Evolutionary conservation across 169 alveolate genomes (phyloP).

Genomic region (Plasmodium coatneyi): DNA sequence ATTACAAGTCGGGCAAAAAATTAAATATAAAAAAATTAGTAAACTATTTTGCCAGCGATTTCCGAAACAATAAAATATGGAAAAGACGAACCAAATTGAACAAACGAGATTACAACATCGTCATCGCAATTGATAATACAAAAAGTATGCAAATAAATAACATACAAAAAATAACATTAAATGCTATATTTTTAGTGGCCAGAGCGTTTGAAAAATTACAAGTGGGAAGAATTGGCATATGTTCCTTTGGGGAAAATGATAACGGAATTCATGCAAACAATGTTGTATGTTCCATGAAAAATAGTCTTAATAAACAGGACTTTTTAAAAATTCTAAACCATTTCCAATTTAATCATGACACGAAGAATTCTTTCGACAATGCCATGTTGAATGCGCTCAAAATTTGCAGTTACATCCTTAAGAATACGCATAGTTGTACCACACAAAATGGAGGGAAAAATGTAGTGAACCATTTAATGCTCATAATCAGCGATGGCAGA

Average conservation of each 20-base stretch:
- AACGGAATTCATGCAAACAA: conserved; percentile 43
- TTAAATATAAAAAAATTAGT: conserved; percentile 96
- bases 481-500: conserved; percentile 98
- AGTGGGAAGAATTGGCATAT: conserved; percentile 89
- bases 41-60: conserved; percentile 98
- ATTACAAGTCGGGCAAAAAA: conserved; percentile 97
- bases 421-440: conserved; percentile 33
- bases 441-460: conserved; percentile 76
- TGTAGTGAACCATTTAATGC: conserved; percentile 86
- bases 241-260: conserved; percentile 84
- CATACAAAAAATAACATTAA: conserved; percentile 91
- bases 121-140: conserved; percentile 96
- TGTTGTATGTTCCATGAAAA: conserved; percentile 70
- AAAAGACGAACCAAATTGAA: conserved; percentile 97
- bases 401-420: conserved; percentile 83
- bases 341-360: conserved; percentile 86
- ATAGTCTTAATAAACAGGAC: conserved; percentile 59
- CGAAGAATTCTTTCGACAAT: conserved; percentile 77
- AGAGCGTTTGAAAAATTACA: conserved; percentile 91
- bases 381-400: conserved; percentile 88
- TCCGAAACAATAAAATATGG: conserved; percentile 99
- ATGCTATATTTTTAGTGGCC: conserved; percentile 87
- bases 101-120: conserved; percentile 95
- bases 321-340: conserved; percentile 77
- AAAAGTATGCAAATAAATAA: conserved; percentile 93